These are phyloP conservation scores for Polyplosphaeria fusca DNA, from an alignment of 495 filamentous ascomycete species.

Conservation along the genomic window DNA sequence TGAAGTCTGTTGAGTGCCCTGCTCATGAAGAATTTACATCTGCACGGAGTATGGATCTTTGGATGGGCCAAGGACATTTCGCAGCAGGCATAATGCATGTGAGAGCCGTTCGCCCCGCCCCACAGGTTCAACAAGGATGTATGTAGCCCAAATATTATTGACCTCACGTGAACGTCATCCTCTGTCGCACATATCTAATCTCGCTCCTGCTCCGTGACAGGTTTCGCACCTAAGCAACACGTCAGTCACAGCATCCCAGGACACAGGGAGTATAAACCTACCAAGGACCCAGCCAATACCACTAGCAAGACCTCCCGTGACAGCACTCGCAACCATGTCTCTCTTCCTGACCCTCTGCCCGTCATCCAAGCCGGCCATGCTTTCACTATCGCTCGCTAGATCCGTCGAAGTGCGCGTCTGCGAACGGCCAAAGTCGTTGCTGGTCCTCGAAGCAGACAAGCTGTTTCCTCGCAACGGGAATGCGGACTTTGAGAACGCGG, in stretches of 20 bases:
- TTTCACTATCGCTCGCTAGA: conserved; percentile 31
- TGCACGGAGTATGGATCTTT: no score
- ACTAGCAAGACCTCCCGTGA: conserved; percentile 40
- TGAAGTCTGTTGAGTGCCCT: no score
- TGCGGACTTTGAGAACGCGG: conserved; percentile 65
- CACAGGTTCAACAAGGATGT: no score
- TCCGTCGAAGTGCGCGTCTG: conserved; percentile 13
- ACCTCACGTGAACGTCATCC: no score
- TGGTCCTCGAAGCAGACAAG: background rate
- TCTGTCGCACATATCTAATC: no score
- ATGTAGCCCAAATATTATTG: no score
- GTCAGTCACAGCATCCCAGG: background rate
- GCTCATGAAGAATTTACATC: no score
- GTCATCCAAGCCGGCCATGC: conserved; percentile 20
- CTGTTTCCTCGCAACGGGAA: conserved; percentile 50
- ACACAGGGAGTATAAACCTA: conserved; percentile 7
- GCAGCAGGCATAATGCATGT: no score
- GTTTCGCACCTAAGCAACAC: conserved; percentile 12
- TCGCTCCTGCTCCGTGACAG: conserved; percentile 3
- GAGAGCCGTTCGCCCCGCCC: no score
- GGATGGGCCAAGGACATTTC: no score
- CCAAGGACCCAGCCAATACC: conserved; percentile 46
- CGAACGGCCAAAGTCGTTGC: conserved; percentile 4
- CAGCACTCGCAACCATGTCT: conserved; percentile 44
- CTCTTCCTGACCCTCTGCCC: conserved; percentile 42